Evolutionary conservation across 2,329 filamentous ascomycete genomes (phyloP).

Genomic region (Colletotrichum simmondsii): DNA sequence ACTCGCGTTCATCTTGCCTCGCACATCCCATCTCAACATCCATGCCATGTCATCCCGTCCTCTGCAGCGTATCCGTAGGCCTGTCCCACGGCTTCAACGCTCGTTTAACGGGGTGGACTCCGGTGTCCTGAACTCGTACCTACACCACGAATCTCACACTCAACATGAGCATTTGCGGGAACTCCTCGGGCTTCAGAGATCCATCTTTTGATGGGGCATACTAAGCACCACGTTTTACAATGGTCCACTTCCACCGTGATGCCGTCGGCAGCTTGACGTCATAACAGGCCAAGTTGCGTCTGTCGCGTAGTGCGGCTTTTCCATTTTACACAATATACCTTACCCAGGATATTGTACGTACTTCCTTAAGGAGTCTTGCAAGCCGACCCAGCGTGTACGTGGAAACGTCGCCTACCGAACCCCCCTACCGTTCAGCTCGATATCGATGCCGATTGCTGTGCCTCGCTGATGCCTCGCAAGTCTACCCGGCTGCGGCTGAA

Average conservation of each 20-base stretch:
- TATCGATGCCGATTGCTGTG: neutral
- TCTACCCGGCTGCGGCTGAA: constrained; percentile 11
- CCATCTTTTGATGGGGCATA: constrained; percentile 9
- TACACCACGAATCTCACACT: neutral
- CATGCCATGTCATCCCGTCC: neutral
- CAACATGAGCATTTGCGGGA: constrained; percentile 2
- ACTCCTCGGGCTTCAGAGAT: constrained; percentile 24
- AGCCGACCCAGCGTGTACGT: neutral
- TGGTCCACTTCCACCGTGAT: constrained; percentile 10
- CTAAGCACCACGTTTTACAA: constrained; percentile 20
- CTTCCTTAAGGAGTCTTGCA: neutral
- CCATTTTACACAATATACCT: constrained; percentile 20
- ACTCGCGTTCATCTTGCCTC: constrained; percentile 16
- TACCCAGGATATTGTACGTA: constrained; percentile 22
- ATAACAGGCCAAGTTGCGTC: neutral
- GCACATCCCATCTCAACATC: neutral
- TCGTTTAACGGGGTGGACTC: neutral
- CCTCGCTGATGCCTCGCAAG: neutral
- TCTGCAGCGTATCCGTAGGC: neutral
- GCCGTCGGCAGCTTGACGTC: constrained; percentile 23
- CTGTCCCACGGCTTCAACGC: neutral
- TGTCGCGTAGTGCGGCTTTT: constrained; percentile 31
- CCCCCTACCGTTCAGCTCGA: neutral
- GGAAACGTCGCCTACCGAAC: neutral
- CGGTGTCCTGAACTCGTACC: neutral